These are phyloP conservation scores for Diaporthe humulicola DNA, from an alignment of 2,329 filamentous ascomycete genomes.

Conservation along the genomic window DNA sequence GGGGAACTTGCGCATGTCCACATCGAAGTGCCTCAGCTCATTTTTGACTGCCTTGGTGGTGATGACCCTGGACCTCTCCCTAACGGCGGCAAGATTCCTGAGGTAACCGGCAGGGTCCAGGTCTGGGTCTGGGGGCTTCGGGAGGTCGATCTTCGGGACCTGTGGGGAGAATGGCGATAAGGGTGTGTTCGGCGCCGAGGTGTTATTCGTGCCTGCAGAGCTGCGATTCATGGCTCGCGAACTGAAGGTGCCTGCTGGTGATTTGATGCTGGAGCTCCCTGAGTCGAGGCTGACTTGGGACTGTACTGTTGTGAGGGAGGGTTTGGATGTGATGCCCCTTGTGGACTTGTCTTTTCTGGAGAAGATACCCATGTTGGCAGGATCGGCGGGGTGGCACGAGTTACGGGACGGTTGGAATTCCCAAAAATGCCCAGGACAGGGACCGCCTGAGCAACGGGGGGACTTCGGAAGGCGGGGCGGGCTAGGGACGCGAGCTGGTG, in stretches of 20 bases:
- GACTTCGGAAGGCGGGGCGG: slow-evolving; percentile 35
- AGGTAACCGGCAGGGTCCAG: slow-evolving; percentile 92
- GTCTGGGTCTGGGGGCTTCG: slow-evolving; percentile 87
- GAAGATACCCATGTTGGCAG: slow-evolving; percentile 66
- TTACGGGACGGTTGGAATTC: not conserved
- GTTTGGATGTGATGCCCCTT: slow-evolving; percentile 52
- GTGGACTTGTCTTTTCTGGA: slow-evolving; percentile 66
- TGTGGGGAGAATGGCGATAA: slow-evolving; percentile 65
- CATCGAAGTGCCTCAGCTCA: slow-evolving; percentile 86
- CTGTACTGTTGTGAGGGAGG: slow-evolving; percentile 58
- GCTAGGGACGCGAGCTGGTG: slow-evolving; percentile 26
- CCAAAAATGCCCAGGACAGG: not conserved
- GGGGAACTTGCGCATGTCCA: slow-evolving; percentile 86
- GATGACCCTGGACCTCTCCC: slow-evolving; percentile 81
- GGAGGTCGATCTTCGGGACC: slow-evolving; percentile 84
- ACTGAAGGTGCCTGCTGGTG: slow-evolving; percentile 51
- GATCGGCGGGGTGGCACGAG: slow-evolving; percentile 19
- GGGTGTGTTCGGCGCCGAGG: slow-evolving; percentile 58
- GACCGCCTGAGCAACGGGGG: slow-evolving; percentile 24
- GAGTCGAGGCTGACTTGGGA: slow-evolving; percentile 67
- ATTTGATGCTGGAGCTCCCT: slow-evolving; percentile 61
- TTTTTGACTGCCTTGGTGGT: slow-evolving; percentile 83
- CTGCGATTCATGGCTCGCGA: slow-evolving; percentile 61
- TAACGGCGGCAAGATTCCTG: slow-evolving; percentile 87
- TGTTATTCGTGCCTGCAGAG: slow-evolving; percentile 62